Conservation (phyloP, 202 grass and related monocot species). For the Carex arenaria region DNA sequence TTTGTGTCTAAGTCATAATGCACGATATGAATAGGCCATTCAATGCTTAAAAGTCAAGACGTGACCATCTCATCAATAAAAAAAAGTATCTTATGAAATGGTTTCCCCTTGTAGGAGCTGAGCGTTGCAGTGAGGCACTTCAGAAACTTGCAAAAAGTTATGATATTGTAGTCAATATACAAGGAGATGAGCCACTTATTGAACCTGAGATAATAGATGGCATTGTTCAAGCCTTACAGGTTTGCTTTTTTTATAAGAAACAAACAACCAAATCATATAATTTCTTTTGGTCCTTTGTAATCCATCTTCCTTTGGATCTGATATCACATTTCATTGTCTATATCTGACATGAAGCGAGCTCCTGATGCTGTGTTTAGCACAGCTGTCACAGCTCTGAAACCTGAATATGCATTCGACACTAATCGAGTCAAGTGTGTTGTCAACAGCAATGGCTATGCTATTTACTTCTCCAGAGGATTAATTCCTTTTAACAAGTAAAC, state of each 20-base stretch:
- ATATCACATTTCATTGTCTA: neutral
- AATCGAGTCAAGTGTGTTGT: constrained; percentile 86
- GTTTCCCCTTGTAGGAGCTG: constrained; percentile 51
- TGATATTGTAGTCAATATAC: constrained; percentile 95
- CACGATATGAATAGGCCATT: neutral
- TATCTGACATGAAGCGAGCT: constrained; percentile 47
- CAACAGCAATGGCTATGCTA: constrained; percentile 82
- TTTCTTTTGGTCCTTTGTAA: neutral
- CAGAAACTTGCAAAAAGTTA: constrained; percentile 65
- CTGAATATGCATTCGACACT: constrained; percentile 75
- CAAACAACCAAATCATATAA: neutral
- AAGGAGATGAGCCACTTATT: constrained; percentile 94
- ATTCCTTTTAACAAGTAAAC: constrained; percentile 87
- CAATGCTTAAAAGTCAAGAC: neutral
- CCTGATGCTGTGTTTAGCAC: constrained; percentile 98
- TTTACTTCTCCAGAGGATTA: constrained; percentile 94
- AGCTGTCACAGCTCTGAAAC: constrained; percentile 69
- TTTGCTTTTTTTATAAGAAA: constrained; percentile 5
- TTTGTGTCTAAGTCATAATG: neutral
- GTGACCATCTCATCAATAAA: neutral
- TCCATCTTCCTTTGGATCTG: neutral
- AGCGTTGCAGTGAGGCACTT: constrained; percentile 84
- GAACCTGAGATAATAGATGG: constrained; percentile 99
- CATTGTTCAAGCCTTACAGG: constrained; percentile 90
- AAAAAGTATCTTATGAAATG: neutral